Base-by-base conservation (phyloP, 2,329 filamentous ascomycete genomes). In the Pyrenophora tritici-repentis region DNA sequence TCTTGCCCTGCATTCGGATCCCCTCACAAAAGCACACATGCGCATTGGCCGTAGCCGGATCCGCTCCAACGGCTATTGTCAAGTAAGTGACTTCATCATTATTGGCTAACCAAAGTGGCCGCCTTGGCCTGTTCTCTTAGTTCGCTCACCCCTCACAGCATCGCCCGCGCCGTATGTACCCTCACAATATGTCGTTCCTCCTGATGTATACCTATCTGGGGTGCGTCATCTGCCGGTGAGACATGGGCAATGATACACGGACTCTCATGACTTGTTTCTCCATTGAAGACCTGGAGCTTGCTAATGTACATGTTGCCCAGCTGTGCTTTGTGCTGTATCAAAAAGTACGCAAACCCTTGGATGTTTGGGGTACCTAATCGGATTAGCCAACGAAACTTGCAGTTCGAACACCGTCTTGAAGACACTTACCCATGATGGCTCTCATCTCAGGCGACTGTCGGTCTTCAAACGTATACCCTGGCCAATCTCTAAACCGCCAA, bases 311-410 rank as follows among this genome's bases (percentile, higher is more conserved):
- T 59, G 36, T 59, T 55, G 6, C 53, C 57, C 9, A 62, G 31
- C 14, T 55, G 35, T 4, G 52, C 47, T 36, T 63, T 66, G 24
- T 65, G 62, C 41, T 59, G 52, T 3, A 62, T 42, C 2, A 66
- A 46, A 17, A 65, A 52, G 34, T 62, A 62, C 2, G 53, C 61
- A 20, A 59, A 62, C 14, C 59, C 59, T 41, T 52, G 55, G 1
- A 62, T 29, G 16, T 62, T 64, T 2, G 59, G 52, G 10, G 56
- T 62, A 3, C 57, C 61, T 58, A 7, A 1, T 31, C 6, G 22
- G 4, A 22, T 45, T 26, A 45, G 34, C 22, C 24, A 2, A 6
- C 2, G 17, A 10, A 1, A 2, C 6, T 12, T 22, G 8, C 34
- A 10, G 16, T 12, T 12, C 14, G 10, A 0, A 32, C 18, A 29